These are phyloP conservation scores for Fragaria iinumae DNA, from an alignment of 306 rosid species.

Conservation along the genomic window DNA sequence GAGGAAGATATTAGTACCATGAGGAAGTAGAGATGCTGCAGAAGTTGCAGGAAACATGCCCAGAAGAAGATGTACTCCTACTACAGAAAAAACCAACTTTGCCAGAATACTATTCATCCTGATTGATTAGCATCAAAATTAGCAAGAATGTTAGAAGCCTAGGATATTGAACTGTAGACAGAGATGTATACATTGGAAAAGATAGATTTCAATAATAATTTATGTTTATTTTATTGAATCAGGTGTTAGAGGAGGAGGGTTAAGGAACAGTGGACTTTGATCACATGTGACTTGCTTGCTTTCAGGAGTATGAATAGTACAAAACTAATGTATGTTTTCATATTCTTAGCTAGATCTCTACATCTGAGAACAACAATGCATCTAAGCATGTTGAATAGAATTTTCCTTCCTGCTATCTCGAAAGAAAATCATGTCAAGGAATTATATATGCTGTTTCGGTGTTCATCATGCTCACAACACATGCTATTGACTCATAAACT, in stretches of 20 bases:
- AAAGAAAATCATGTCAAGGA: background rate
- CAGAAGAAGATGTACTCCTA: conserved; percentile 18
- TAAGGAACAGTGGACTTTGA: background rate
- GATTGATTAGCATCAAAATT: background rate
- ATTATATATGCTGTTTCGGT: background rate
- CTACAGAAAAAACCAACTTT: conserved; percentile 19
- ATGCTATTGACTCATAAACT: background rate
- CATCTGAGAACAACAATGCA: background rate
- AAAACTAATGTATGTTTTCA: background rate
- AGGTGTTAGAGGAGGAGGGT: background rate
- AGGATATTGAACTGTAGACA: background rate
- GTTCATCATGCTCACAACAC: background rate
- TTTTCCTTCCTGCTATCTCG: background rate
- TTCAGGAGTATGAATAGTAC: background rate
- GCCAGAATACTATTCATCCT: conserved; percentile 20
- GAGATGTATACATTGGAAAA: background rate
- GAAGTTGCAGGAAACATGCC: conserved; percentile 8
- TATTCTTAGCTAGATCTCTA: background rate
- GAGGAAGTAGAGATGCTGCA: background rate
- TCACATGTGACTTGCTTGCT: background rate
- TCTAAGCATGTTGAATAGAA: background rate
- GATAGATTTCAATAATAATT: background rate
- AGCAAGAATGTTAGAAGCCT: background rate
- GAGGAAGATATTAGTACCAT: conserved; percentile 12
- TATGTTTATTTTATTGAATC: background rate